Base-by-base conservation (phyloP, 2,329 filamentous ascomycete species). In the Microcera coccophila region DNA sequence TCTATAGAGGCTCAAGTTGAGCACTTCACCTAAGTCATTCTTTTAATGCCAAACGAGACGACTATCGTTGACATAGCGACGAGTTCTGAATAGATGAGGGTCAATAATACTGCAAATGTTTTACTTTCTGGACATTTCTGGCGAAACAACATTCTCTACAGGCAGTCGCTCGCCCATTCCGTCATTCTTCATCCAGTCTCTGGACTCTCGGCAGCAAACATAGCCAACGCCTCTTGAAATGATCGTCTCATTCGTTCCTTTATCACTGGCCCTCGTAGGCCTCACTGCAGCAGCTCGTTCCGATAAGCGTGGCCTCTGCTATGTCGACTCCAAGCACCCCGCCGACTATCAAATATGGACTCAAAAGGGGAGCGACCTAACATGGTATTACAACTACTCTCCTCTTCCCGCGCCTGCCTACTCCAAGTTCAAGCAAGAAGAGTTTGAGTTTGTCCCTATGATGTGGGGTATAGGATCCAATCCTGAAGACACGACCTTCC, bases 351-450 rank as follows among this genome's bases (percentile, higher is more conserved):
- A 72, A 36, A 71, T 85, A 55, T 90, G 85, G 84, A 67, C 72
- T 10, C 62, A 70, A 33, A 39, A 68, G 5, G 72, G 70, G 28
- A 78, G 76, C 15, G 76, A 81, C 32, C 66, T 91, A 42, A 84
- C 81, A 3, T 93, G 87, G 87, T 93, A 93, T 72, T 93, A 91
- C 75, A 91, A 90, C 70, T 93, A 90, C 64, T 65, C 68, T 19
- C 58, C 71, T 16, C 60, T 63, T 3, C 85, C 86, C 1, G 78
- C 81, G 1, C 48, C 72, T 0, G 68, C 68, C 32, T 83, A 75
- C 59, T 51, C 63, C 31, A 63, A 71, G 38, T 57, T 72, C 21
- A 54, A 73, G 0, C 76, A 82, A 53, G 67, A 70, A 12, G 63
- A 73, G 12, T 79, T 91, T 53, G 75, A 87, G 62, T 93, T 88